phyloP scores from a whole-genome alignment of 495 filamentous ascomycete species.

The Platismatia glauca region DNA sequence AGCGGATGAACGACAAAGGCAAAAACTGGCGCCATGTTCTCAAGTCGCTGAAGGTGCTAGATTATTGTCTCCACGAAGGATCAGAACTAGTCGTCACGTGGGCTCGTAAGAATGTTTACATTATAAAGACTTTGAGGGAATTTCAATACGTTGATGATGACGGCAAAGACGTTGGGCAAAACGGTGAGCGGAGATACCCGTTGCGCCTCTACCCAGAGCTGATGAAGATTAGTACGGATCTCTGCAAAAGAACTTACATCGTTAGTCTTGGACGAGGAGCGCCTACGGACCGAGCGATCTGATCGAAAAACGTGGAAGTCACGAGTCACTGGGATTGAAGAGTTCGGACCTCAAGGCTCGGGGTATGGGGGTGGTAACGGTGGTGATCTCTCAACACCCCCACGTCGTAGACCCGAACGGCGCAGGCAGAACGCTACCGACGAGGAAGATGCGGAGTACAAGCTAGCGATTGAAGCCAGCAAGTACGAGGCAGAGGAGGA shows the following conservation, averaged over 20 bases:
- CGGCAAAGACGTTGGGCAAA: conserved; percentile 86
- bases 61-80: conserved; percentile 97
- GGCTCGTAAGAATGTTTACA: conserved; percentile 95
- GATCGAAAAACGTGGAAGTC: conserved; percentile 96
- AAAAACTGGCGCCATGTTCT: conserved; percentile 99
- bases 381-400: conserved; percentile 30
- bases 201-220: conserved; percentile 16
- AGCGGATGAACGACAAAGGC: conserved; percentile 97
- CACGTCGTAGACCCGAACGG: conserved; percentile 35
- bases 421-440: conserved; percentile 43
- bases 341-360: conserved; percentile 47
- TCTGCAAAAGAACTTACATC: conserved; percentile 94
- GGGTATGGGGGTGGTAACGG: conserved; percentile 30
- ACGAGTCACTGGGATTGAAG: conserved; percentile 85
- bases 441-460: conserved; percentile 89
- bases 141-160: conserved; percentile 96
- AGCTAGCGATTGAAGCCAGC: conserved; percentile 89
- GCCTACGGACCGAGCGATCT: conserved; percentile 79
- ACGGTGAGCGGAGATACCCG: conserved; percentile 49
- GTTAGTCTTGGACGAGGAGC: conserved; percentile 90
- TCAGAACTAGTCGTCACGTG: conserved; percentile 95
- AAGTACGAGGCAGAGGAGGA: conserved; percentile 95
- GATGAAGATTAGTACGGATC: conserved; percentile 61
- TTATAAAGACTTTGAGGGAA: conserved; percentile 96
- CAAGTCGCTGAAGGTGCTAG: conserved; percentile 94